Conservation (phyloP, 768 basidiomycete species). For the Chalciporus sphaerocephalus region DNA sequence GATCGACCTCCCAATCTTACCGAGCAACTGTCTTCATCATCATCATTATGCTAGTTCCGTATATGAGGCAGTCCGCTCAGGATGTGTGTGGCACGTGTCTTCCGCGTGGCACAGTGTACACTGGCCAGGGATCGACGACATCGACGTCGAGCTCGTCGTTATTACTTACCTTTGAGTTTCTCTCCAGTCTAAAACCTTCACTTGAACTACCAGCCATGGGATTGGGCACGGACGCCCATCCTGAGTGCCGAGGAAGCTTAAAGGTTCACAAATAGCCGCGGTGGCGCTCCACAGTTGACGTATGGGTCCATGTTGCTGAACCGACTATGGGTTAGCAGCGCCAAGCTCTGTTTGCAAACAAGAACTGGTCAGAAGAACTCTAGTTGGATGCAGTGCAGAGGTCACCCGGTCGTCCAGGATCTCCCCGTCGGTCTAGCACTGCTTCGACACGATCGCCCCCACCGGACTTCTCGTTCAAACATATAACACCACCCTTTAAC, state of each 20-base stretch:
- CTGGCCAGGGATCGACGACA: background rate
- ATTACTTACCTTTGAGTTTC: too few species aligned
- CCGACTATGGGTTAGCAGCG: background rate
- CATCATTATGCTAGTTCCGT: too few species aligned
- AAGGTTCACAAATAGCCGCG: background rate
- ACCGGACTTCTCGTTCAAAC: background rate
- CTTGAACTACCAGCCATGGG: background rate
- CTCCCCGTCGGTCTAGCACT: constrained; percentile 9
- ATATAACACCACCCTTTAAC: constrained; percentile 4
- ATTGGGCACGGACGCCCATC: too few species aligned
- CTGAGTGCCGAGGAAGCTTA: background rate
- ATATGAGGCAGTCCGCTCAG: background rate
- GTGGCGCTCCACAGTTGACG: background rate
- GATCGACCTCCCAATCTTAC: background rate
- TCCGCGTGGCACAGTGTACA: background rate
- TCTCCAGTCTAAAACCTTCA: background rate
- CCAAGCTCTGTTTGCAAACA: constrained; percentile 4
- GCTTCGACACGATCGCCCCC: constrained; percentile 8
- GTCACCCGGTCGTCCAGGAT: constrained; percentile 5
- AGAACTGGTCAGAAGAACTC: constrained; percentile 3
- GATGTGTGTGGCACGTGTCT: background rate
- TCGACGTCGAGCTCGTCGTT: background rate
- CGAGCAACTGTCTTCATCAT: background rate
- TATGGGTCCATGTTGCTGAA: background rate
- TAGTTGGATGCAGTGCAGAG: constrained; percentile 12